Percentiles rank a stretch among this genome's conserved stretches.
Evolutionary conservation across 129 eudicot species (phyloP).

Genomic region (Centaurea solstitialis): DNA sequence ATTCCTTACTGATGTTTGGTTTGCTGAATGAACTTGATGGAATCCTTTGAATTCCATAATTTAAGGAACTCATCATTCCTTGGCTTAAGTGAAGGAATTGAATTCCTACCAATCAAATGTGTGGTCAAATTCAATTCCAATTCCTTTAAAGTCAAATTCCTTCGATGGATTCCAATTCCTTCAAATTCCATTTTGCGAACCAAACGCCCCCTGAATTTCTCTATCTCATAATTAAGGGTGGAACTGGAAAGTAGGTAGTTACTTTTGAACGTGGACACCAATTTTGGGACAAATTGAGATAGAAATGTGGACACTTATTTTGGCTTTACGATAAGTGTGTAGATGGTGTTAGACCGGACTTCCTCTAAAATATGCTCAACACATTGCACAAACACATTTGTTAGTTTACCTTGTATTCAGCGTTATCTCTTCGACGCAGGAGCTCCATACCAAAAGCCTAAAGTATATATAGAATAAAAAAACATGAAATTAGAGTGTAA

Average conservation of each 20-base stretch:
- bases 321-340: neutral
- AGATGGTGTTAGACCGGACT: neutral
- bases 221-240: neutral
- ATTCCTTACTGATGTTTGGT: no score
- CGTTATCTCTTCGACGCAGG: conserved; percentile 77
- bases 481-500: neutral
- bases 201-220: neutral
- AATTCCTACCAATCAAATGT: no score
- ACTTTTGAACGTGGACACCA: neutral
- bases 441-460: conserved; percentile 99
- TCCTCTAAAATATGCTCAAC: neutral
- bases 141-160: no score
- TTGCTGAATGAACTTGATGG: no score
- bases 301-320: neutral
- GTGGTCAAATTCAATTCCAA: no score
- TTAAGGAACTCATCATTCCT: no score
- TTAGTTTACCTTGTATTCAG: conserved; percentile 81
- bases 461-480: conserved; percentile 11
- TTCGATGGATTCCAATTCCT: no score
- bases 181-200: no score
- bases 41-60: no score
- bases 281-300: neutral
- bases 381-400: neutral
- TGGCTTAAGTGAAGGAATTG: no score
- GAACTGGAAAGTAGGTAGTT: neutral